phyloP scores from a whole-genome alignment of 2,329 filamentous ascomycete genomes.

The Sarocladium kiliense region DNA sequence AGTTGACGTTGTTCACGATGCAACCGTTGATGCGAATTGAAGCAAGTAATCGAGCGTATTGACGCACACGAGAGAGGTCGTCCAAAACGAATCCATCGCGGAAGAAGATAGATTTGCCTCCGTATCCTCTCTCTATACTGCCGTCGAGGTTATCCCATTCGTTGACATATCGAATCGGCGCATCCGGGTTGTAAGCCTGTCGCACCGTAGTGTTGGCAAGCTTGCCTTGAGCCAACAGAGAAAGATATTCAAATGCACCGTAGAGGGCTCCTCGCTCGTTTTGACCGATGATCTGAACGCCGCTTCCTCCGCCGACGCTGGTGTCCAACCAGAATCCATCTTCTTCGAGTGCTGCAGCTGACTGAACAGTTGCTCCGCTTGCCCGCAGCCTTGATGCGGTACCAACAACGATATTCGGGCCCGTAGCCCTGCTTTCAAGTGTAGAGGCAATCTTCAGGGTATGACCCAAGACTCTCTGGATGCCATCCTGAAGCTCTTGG shows the following conservation, averaged over 20 bases:
- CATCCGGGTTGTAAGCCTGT: constrained; percentile 49
- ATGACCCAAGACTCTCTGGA: constrained; percentile 52
- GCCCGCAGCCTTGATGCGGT: background rate
- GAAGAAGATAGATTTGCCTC: constrained; percentile 65
- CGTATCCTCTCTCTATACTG: constrained; percentile 64
- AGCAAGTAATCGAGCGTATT: constrained; percentile 62
- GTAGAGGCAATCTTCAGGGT: constrained; percentile 26
- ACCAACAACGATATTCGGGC: background rate
- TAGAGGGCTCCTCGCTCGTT: constrained; percentile 66
- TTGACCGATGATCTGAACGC: constrained; percentile 54
- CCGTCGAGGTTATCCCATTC: constrained; percentile 65
- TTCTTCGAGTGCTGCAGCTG: constrained; percentile 31
- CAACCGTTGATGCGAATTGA: constrained; percentile 64
- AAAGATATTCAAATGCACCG: constrained; percentile 64
- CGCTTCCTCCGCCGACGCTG: constrained; percentile 24
- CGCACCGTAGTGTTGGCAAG: constrained; percentile 33
- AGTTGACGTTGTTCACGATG: constrained; percentile 69
- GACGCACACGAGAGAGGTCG: constrained; percentile 52
- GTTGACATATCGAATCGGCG: constrained; percentile 63
- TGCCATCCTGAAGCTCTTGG: constrained; percentile 51
- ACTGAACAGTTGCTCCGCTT: constrained; percentile 16
- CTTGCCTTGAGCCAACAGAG: constrained; percentile 54
- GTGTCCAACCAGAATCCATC: constrained; percentile 59
- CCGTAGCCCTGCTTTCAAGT: constrained; percentile 2
- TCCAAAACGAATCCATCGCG: constrained; percentile 48